Percentiles rank a stretch among this genome's conserved stretches.
Evolutionary conservation across 2,329 filamentous ascomycete genomes (phyloP).

Genomic region (Epichloe glyceriae): DNA sequence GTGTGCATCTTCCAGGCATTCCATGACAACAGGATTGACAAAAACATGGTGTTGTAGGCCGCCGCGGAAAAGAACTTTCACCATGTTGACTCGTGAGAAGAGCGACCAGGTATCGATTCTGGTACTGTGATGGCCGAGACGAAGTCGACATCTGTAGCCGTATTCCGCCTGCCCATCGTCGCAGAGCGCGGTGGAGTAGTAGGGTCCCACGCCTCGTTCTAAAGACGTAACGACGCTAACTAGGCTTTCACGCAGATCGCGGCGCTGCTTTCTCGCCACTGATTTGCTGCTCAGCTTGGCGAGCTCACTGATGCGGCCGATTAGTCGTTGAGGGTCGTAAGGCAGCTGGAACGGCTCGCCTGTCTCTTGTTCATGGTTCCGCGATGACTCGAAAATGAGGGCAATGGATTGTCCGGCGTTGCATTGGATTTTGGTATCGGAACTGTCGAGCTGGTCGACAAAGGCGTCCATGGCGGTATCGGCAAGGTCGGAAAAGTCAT

Average conservation of each 20-base stretch:
- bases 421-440: conserved; percentile 59
- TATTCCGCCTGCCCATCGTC: conserved; percentile 34
- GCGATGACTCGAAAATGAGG: conserved; percentile 62
- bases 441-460: conserved; percentile 71
- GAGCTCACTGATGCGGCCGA: conserved; percentile 34
- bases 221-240: conserved; percentile 40
- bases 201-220: conserved; percentile 39
- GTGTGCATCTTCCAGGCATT: conserved; percentile 25
- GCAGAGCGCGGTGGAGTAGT: conserved; percentile 36
- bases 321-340: conserved; percentile 36
- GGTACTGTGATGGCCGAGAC: conserved; percentile 31
- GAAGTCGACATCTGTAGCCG: conserved; percentile 39
- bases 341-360: conserved; percentile 36
- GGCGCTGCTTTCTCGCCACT: conserved; percentile 35
- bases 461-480: conserved; percentile 67
- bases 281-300: conserved; percentile 34
- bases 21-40: conserved; percentile 24
- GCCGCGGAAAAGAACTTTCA: conserved; percentile 34
- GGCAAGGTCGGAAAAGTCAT: conserved; percentile 59
- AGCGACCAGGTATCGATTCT: conserved; percentile 39
- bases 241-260: conserved; percentile 34
- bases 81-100: conserved; percentile 32
- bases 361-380: conserved; percentile 34
- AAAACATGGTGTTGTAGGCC: conserved; percentile 28
- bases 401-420: conserved; percentile 71